Conservation (phyloP, 805 yeast genomes). For the Candida pini region DNA sequence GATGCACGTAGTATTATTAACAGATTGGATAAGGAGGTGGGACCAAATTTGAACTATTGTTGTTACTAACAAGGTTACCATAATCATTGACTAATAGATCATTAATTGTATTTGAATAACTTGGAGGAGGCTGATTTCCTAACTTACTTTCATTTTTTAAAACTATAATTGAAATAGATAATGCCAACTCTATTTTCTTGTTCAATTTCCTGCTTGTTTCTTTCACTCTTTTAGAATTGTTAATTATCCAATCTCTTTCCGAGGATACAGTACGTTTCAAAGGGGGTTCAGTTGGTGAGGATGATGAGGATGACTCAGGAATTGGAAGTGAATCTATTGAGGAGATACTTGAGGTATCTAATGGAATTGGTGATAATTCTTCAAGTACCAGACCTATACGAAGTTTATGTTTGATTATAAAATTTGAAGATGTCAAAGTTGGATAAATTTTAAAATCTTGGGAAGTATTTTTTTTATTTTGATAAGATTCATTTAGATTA, state of each 20-base stretch:
- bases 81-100: not conserved
- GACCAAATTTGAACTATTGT: not conserved
- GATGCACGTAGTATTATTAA: not conserved
- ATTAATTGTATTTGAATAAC: conserved; percentile 4
- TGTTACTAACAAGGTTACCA: not conserved
- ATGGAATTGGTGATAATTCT: conserved; percentile 2
- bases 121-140: conserved; percentile 21
- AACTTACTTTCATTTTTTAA: conserved; percentile 14
- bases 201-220: conserved; percentile 8
- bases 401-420: conserved; percentile 20
- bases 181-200: conserved; percentile 19
- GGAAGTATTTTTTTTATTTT: conserved; percentile 1
- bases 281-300: not conserved
- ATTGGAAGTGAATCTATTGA: conserved; percentile 6
- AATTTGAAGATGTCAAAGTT: conserved; percentile 11
- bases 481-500: conserved; percentile 5
- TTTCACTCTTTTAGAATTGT: conserved; percentile 14
- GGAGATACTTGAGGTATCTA: conserved; percentile 3
- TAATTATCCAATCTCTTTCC: conserved; percentile 10
- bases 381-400: conserved; percentile 6
- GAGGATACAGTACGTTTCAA: not conserved
- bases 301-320: conserved; percentile 1
- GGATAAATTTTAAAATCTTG: conserved; percentile 15
- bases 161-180: conserved; percentile 15
- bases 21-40: not conserved